Evolutionary conservation across 2,329 filamentous ascomycete genomes (phyloP).

Genomic region (Penicillium oxalicum): DNA sequence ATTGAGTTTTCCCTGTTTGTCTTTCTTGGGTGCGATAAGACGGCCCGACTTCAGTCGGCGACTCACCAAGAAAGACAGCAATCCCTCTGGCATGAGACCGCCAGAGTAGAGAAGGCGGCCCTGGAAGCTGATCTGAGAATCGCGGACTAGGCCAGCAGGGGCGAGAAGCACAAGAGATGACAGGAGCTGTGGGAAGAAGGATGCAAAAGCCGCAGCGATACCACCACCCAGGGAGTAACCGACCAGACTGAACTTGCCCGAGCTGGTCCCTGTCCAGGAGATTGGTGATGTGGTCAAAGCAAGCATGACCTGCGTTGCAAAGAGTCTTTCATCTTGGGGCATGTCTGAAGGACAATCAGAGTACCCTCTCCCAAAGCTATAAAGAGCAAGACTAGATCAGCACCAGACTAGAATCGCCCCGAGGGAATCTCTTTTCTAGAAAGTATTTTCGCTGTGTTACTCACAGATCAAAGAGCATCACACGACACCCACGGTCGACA

Average conservation of each 20-base stretch:
- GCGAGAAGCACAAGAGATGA: constrained; percentile 68
- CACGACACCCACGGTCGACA: constrained; percentile 61
- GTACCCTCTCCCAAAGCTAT: constrained; percentile 62
- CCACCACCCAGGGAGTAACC: constrained; percentile 79
- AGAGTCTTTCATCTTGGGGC: constrained; percentile 67
- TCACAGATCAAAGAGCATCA: constrained; percentile 67
- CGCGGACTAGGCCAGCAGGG: constrained; percentile 69
- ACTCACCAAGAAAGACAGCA: constrained; percentile 50
- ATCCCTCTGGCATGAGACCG: constrained; percentile 53
- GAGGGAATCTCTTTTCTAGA: not conserved
- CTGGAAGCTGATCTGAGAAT: constrained; percentile 54
- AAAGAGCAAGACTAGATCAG: not conserved
- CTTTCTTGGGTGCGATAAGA: constrained; percentile 24
- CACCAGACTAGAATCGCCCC: no score
- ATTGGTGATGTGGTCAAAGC: constrained; percentile 65
- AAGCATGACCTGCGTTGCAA: constrained; percentile 64
- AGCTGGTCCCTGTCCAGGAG: constrained; percentile 53
- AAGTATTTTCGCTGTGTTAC: constrained; percentile 1
- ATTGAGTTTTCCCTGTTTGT: constrained; percentile 30
- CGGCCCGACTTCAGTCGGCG: constrained; percentile 45
- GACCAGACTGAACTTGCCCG: constrained; percentile 59
- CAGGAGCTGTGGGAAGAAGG: constrained; percentile 63
- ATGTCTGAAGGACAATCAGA: constrained; percentile 62
- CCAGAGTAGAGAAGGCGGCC: constrained; percentile 59
- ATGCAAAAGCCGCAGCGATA: constrained; percentile 63